Evolutionary conservation across 192 early-diverging fungal genomes (phyloP).

Genomic region (Coemansia pectinata): DNA sequence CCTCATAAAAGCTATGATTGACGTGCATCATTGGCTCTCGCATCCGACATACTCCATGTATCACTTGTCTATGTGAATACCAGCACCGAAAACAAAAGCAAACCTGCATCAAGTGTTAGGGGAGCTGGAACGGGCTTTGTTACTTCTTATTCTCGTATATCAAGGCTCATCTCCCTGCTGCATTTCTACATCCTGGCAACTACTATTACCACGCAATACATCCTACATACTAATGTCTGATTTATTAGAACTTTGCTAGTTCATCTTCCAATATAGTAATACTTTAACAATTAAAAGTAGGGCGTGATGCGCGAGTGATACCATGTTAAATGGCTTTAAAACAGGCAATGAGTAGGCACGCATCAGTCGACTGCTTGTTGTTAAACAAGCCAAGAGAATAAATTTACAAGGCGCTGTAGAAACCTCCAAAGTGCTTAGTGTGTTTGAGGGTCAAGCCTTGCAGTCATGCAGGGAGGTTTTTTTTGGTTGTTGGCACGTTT

Average conservation of each 20-base stretch:
- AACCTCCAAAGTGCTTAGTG: not conserved
- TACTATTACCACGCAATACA: not conserved
- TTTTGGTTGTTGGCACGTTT: not conserved
- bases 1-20: not conserved
- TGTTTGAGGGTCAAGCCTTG: not conserved
- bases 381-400: not conserved
- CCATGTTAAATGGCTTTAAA: not conserved
- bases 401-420: not conserved
- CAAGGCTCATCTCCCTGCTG: slow-evolving; percentile 7
- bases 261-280: not conserved
- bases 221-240: not conserved
- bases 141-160: not conserved
- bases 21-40: not conserved
- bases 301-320: not conserved
- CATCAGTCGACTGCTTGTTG: not conserved
- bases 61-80: not conserved
- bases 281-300: not conserved
- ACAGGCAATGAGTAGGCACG: not conserved
- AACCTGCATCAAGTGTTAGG: slow-evolving; percentile 2
- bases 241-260: slow-evolving; percentile 4
- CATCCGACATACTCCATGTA: not conserved
- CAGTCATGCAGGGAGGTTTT: not conserved
- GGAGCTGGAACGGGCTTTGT: not conserved
- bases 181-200: not conserved
- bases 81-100: not conserved